phyloP scores from a whole-genome alignment of 2,329 filamentous ascomycete genomes.

The Pleomassaria siparia region DNA sequence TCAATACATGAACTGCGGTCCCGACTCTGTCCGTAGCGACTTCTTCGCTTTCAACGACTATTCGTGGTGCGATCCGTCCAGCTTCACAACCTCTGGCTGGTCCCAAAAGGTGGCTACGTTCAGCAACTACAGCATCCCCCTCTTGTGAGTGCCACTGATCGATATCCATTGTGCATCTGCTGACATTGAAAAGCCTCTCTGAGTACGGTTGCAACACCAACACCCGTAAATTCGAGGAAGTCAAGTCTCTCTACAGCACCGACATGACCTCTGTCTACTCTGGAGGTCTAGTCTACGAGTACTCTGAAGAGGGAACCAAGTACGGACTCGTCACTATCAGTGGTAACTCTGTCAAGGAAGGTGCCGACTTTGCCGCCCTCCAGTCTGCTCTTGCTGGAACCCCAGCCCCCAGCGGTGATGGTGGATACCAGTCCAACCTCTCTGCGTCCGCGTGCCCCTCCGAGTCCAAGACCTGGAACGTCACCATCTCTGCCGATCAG shows the following conservation, averaged over 20 bases:
- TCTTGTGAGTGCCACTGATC: slow-evolving; percentile 59
- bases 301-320: slow-evolving; percentile 68
- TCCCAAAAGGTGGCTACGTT: slow-evolving; percentile 86
- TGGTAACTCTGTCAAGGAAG: slow-evolving; percentile 57
- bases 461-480: slow-evolving; percentile 58
- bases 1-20: slow-evolving; percentile 90
- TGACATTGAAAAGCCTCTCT: slow-evolving; percentile 61
- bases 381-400: slow-evolving; percentile 54
- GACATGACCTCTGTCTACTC: slow-evolving; percentile 92
- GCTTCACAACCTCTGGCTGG: slow-evolving; percentile 75
- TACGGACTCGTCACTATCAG: slow-evolving; percentile 77
- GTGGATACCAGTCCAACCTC: slow-evolving; percentile 60
- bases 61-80: slow-evolving; percentile 76
- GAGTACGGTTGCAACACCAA: slow-evolving; percentile 91
- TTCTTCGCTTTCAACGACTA: slow-evolving; percentile 92
- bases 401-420: slow-evolving; percentile 56
- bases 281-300: slow-evolving; percentile 95
- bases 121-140: slow-evolving; percentile 79
- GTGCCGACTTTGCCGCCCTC: slow-evolving; percentile 63
- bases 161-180: neutral
- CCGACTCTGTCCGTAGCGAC: slow-evolving; percentile 79
- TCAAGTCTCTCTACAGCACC: slow-evolving; percentile 73
- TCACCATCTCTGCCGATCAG: slow-evolving; percentile 47
- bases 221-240: slow-evolving; percentile 78
- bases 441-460: slow-evolving; percentile 57